These are phyloP conservation scores for Mortierella claussenii DNA, from an alignment of 192 early-diverging fungal species.

Conservation along the genomic window DNA sequence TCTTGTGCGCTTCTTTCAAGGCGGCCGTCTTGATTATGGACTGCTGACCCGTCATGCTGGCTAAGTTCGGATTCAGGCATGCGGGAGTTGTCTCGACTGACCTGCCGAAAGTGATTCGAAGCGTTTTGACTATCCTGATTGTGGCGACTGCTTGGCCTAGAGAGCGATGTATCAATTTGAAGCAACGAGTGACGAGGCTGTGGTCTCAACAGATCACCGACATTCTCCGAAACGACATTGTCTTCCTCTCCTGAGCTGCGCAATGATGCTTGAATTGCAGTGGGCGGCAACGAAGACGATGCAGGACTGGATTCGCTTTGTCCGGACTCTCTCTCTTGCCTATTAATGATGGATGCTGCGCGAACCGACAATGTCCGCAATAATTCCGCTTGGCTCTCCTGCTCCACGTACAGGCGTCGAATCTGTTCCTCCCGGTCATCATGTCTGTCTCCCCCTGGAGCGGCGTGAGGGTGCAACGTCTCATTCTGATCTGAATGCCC, in stretches of 20 bases:
- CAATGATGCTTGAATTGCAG: neutral
- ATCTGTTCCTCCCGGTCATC: constrained; percentile 40
- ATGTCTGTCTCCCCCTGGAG: constrained; percentile 1
- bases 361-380: constrained; percentile 31
- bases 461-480: neutral
- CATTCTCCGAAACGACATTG: neutral
- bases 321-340: constrained; percentile 3
- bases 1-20: neutral
- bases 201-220: neutral
- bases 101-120: constrained; percentile 7
- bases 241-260: neutral
- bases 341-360: constrained; percentile 25
- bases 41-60: no score
- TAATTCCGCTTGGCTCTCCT: constrained; percentile 43
- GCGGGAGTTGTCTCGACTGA: neutral
- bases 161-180: constrained; percentile 29
- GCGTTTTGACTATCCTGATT: constrained; percentile 2
- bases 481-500: neutral
- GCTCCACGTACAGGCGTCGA: constrained; percentile 28
- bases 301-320: no score
- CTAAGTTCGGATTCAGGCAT: no score
- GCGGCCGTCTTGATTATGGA: no score
- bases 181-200: constrained; percentile 20
- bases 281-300: neutral
- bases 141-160: constrained; percentile 19